Percentiles rank a stretch among this genome's conserved stretches.
phyloP scores from a whole-genome alignment of 306 rosid genomes.

The Prunus mume region DNA sequence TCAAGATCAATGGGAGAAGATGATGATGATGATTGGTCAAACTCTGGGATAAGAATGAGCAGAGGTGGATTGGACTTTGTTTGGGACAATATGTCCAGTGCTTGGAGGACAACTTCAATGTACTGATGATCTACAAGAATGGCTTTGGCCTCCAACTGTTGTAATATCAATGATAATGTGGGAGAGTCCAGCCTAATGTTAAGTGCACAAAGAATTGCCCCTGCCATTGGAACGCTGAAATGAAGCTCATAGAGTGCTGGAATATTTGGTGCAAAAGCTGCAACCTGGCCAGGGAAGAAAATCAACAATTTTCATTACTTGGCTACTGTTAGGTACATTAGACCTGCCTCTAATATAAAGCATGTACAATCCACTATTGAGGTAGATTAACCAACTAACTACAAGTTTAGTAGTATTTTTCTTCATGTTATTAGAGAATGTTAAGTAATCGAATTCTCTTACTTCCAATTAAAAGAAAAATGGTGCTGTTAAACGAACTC shows the following conservation, averaged over 20 bases:
- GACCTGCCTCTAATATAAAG: too few relatives aligned
- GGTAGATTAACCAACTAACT: too few relatives aligned
- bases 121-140: slow-evolving; percentile 58
- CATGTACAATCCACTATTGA: too few relatives aligned
- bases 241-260: slow-evolving; percentile 85
- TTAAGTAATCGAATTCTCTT: too few relatives aligned
- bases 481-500: too few relatives aligned
- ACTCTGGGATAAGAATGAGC: slow-evolving; percentile 46
- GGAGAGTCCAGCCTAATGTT: slow-evolving; percentile 52
- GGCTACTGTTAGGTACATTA: too few relatives aligned
- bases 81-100: slow-evolving; percentile 30
- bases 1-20: neutral
- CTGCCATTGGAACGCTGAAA: slow-evolving; percentile 81
- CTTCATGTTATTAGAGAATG: too few relatives aligned
- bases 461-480: too few relatives aligned
- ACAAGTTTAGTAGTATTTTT: too few relatives aligned
- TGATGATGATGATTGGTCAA: slow-evolving; percentile 20
- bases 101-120: slow-evolving; percentile 42
- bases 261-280: slow-evolving; percentile 66
- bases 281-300: slow-evolving; percentile 50
- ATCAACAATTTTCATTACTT: neutral
- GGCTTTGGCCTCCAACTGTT: slow-evolving; percentile 54
- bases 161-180: slow-evolving; percentile 47
- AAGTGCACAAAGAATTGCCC: slow-evolving; percentile 67
- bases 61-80: slow-evolving; percentile 45